phyloP scores from a whole-genome alignment of 225 moss, liverwort and hornwort species.

The Antitrichia curtipendula region DNA sequence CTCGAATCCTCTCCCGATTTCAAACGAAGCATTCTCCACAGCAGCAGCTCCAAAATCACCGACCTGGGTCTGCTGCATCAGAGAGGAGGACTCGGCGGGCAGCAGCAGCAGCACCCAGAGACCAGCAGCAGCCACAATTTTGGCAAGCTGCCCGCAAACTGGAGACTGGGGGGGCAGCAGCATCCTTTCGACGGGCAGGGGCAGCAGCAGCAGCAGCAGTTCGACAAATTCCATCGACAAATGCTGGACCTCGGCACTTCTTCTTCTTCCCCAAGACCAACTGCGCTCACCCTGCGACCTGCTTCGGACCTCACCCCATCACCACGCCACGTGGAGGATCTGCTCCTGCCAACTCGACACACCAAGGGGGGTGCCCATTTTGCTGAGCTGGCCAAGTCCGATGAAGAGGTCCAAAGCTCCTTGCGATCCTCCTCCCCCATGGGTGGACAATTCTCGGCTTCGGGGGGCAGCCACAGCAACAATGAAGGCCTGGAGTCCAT shows the following conservation, averaged over 20 bases:
- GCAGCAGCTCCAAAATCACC: neutral
- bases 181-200: neutral
- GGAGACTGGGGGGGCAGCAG: neutral
- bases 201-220: neutral
- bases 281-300: constrained; percentile 2
- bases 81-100: neutral
- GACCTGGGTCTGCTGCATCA: neutral
- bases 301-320: neutral
- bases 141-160: neutral
- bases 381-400: constrained; percentile 5
- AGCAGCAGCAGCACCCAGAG: neutral
- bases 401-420: constrained; percentile 65
- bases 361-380: neutral
- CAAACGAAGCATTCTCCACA: neutral
- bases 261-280: neutral
- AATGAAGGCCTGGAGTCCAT: constrained; percentile 17
- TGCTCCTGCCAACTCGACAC: neutral
- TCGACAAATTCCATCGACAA: neutral
- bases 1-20: constrained; percentile 19
- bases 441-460: neutral
- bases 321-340: neutral
- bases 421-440: constrained; percentile 19
- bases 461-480: neutral
- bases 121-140: neutral
- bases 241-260: neutral